Percentiles rank a stretch among this genome's conserved stretches.
Conservation (phyloP, 768 basidiomycete genomes). For the Leccinellum albellum region DNA sequence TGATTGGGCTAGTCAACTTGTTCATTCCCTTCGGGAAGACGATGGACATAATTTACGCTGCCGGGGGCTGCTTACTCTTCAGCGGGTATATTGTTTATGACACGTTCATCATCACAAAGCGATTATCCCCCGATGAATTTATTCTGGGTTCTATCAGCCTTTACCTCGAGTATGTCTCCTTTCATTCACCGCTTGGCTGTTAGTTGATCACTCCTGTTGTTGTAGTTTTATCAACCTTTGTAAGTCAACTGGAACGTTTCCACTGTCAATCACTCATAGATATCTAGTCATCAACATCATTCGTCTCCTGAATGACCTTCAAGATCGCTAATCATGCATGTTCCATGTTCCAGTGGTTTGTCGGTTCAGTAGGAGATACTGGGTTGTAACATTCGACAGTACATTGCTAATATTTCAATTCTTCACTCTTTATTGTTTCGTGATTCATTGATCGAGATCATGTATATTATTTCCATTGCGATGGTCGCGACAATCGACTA, state of each 20-base stretch:
- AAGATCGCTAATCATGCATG: constrained; percentile 35
- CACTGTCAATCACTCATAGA: constrained; percentile 1
- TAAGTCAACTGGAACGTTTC: constrained; percentile 36
- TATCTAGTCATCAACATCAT: constrained; percentile 76
- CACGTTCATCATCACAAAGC: constrained; percentile 85
- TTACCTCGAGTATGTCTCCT: constrained; percentile 79
- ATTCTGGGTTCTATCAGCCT: constrained; percentile 87
- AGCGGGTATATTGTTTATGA: constrained; percentile 90
- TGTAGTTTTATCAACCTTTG: constrained; percentile 82
- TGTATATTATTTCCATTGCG: constrained; percentile 22
- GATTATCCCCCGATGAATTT: constrained; percentile 88
- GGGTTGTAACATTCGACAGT: background rate
- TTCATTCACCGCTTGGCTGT: background rate
- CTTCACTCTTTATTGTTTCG: constrained; percentile 2
- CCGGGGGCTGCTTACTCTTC: constrained; percentile 78
- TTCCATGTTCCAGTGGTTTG: background rate
- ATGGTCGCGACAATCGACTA: constrained; percentile 2
- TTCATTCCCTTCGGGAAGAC: constrained; percentile 85
- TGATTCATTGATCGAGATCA: constrained; percentile 1
- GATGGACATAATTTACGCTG: constrained; percentile 76
- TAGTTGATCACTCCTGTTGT: constrained; percentile 17
- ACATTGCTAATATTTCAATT: background rate
- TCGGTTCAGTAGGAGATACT: background rate
- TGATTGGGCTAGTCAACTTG: constrained; percentile 77
- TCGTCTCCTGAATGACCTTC: constrained; percentile 64